Base-by-base conservation (phyloP, 768 basidiomycete genomes). In the Lanmaoa pseudosensibilis region DNA sequence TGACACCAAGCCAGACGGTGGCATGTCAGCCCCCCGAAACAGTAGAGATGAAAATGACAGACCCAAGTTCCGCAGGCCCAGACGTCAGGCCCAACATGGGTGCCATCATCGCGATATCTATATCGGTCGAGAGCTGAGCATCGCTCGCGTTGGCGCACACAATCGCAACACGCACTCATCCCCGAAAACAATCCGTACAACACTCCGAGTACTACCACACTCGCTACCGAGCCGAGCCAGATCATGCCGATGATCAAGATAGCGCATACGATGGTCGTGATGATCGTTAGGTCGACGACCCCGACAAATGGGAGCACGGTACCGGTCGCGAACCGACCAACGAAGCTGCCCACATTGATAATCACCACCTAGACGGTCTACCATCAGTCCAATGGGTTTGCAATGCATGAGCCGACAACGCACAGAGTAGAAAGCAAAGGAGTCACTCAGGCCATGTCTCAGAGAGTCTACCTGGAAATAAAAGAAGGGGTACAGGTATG, bases 381-480 rank as follows among this genome's bases (percentile, higher is more conserved):
- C 33, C 9, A 33, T 59, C 48, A 67, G 47, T 16, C 15, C 15
- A 13, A 16, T 30, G 4, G 6, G 5, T 27, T 9, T 13, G 43
- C 16, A 45, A 16, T 47, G 2, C 33, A 13, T 30, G 8, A 36
- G 47, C 2, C 12, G 37, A 36, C 15, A 12, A 58, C 68, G 32
- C 53, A 84, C 84, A 21, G 77, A 77, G 61, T 85, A 85, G 59
- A 85, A 85, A 0, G 84, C 77, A 16, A 87, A 70, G 23, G 68
- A 69, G 1, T 71, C 53, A 40, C 69, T 62, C 25, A 84, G 70
- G 3, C 80, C 80, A 46, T 81, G 81, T 53, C 72, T 73, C 15
- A 83, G 74, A 3, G 84, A 75, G 46, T 82, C 78, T 7, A 85
- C 63, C 60, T 87, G 85, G 19, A 87, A 70, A 65, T 83, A 86